Evolutionary conservation across 2,329 filamentous ascomycete genomes (phyloP).

Genomic region (Cercospora zeae-maydis): DNA sequence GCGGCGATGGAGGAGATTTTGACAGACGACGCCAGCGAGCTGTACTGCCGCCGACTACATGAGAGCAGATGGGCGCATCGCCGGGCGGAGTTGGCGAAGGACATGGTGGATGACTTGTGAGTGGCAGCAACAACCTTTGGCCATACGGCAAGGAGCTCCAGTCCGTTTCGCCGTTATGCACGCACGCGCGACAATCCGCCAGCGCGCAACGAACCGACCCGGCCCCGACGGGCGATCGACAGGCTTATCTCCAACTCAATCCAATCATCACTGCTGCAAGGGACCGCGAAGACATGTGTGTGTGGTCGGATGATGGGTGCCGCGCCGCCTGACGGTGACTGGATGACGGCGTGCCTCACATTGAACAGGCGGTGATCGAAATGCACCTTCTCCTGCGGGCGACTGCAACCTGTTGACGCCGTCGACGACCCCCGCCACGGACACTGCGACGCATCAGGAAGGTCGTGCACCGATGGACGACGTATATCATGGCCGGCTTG

Average conservation of each 20-base stretch:
- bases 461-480: conserved; percentile 14
- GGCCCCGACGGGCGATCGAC: neutral
- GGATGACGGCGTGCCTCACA: conserved; percentile 10
- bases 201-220: conserved; percentile 1
- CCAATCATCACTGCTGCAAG: conserved; percentile 10
- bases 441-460: conserved; percentile 8
- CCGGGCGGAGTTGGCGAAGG: neutral
- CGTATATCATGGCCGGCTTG: conserved; percentile 12
- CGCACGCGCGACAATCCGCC: neutral
- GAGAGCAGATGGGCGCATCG: neutral
- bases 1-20: conserved; percentile 72
- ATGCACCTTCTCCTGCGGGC: neutral
- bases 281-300: conserved; percentile 7
- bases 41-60: neutral
- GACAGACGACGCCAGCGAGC: conserved; percentile 44
- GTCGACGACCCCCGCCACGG: neutral
- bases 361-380: neutral
- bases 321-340: conserved; percentile 3
- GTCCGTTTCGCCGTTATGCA: neutral
- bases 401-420: neutral
- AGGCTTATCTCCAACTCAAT: conserved; percentile 8
- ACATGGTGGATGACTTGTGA: neutral
- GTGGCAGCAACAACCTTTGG: neutral
- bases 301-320: conserved; percentile 9
- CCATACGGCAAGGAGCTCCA: too few species aligned